Evolutionary conservation across 2,329 filamentous ascomycete genomes (phyloP), one percentile per base, ranked within the genome.

Genomic region (Monosporascus sp.): DNA sequence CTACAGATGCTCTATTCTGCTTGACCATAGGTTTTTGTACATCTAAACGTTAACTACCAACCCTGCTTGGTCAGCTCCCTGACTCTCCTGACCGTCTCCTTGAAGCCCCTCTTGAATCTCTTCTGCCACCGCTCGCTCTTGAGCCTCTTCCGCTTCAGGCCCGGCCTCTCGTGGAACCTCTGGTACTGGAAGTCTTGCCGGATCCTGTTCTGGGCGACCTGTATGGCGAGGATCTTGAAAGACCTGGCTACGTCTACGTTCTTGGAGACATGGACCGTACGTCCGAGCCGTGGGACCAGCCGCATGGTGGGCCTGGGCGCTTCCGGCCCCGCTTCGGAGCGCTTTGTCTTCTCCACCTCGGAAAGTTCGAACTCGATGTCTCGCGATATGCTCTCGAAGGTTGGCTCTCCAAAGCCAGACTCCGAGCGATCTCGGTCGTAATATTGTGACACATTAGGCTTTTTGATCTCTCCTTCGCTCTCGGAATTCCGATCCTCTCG

Each of bases 101-200:
- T 78, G 71, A 94, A 92, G 4, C 85, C 86, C 34, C 69, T 68
- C 76, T 82, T 85, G 72, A 93, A 94, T 55, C 83, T 80, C 58
- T 61, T 73, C 68, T 82, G 79, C 86, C 88, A 91, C 56, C 89
- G 77, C 76, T 86, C 76, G 55, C 82, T 85, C 69, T 75, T 76
- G 61, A 91, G 71, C 64, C 90, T 81, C 83, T 94, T 95, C 71
- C 86, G 80, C 80, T 88, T 91, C 64, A 90, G 64, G 2, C 90
- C 90, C 0, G 80, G 80, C 47, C 90, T 75, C 76, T 94, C 90
- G 70, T 95, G 87, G 64, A 84, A 90, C 58, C 77, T 76, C 72
- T 94, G 90, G 58, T 63, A 68, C 20, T 70, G 68, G 51, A 76
- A 76, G 62, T 90, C 84, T 3, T 48, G 54, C 59, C 71, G 76